Percentiles rank a stretch among this genome's conserved stretches.
phyloP scores from a whole-genome alignment of 2,329 filamentous ascomycete species.

The Aureobasidium melanogenum region DNA sequence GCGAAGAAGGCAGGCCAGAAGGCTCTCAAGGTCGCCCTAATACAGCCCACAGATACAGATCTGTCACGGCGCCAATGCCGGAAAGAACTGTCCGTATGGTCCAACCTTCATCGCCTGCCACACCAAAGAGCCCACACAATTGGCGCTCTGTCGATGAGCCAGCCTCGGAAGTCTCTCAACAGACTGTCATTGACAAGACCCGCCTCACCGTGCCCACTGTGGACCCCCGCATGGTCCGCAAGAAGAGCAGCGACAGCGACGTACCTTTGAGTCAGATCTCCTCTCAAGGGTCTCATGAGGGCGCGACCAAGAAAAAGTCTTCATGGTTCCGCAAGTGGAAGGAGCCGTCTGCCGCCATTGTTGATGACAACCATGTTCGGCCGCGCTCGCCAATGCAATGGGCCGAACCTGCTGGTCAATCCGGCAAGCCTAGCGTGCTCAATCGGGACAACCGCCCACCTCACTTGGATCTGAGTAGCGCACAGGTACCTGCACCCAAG shows the following conservation, averaged over 20 bases:
- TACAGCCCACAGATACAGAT: slow-evolving; percentile 29
- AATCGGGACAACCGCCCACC: slow-evolving; percentile 26
- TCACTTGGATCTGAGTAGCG: slow-evolving; percentile 15
- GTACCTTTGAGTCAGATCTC: slow-evolving; percentile 10
- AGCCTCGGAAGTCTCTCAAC: slow-evolving; percentile 3
- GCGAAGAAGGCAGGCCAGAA: slow-evolving; percentile 38
- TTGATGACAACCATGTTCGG: not conserved
- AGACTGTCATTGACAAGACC: slow-evolving; percentile 6
- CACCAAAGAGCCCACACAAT: slow-evolving; percentile 43
- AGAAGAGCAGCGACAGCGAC: slow-evolving; percentile 18
- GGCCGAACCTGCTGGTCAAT: slow-evolving; percentile 13
- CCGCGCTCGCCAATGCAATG: slow-evolving; percentile 2
- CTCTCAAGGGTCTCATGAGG: slow-evolving; percentile 16
- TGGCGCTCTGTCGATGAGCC: slow-evolving; percentile 35
- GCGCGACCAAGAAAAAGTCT: slow-evolving; percentile 33
- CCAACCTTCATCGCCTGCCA: slow-evolving; percentile 42
- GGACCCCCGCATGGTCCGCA: slow-evolving; percentile 11
- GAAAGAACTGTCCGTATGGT: slow-evolving; percentile 49
- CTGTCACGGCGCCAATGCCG: slow-evolving; percentile 34
- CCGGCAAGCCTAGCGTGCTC: slow-evolving; percentile 17
- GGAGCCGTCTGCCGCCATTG: slow-evolving; percentile 1
- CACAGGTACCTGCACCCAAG: slow-evolving; percentile 8
- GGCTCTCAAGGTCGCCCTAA: slow-evolving; percentile 16
- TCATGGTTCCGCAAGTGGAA: slow-evolving; percentile 33
- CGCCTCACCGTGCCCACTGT: slow-evolving; percentile 13